Percentiles rank a stretch among this genome's conserved stretches.
These are phyloP conservation scores for Periglandula ipomoeae DNA, from an alignment of 2,329 filamentous ascomycete genomes.

Conservation along the genomic window DNA sequence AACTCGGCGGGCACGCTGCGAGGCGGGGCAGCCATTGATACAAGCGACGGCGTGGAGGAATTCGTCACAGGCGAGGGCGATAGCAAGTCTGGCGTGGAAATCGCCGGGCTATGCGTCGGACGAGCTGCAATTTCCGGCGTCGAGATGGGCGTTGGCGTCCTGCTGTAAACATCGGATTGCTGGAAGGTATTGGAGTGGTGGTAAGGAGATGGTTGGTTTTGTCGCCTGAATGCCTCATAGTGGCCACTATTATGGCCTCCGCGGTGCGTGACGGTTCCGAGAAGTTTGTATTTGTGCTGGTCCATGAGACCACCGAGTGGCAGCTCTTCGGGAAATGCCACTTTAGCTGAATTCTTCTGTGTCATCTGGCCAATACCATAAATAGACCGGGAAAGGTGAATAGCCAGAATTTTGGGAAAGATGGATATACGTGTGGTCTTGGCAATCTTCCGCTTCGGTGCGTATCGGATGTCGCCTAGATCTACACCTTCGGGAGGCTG, in stretches of 20 bases:
- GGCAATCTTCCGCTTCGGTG: slow-evolving; percentile 76
- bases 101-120: slow-evolving; percentile 30
- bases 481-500: slow-evolving; percentile 59
- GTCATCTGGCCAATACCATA: slow-evolving; percentile 71
- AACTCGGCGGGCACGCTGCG: slow-evolving; percentile 23
- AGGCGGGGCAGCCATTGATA: slow-evolving; percentile 20
- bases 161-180: slow-evolving; percentile 63
- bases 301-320: slow-evolving; percentile 71
- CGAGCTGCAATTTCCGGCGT: slow-evolving; percentile 36
- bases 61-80: slow-evolving; percentile 26
- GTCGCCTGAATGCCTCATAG: slow-evolving; percentile 90
- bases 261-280: slow-evolving; percentile 87
- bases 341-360: slow-evolving; percentile 90
- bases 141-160: slow-evolving; percentile 42
- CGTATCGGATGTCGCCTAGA: slow-evolving; percentile 64
- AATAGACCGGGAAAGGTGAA: slow-evolving; percentile 89
- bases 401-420: slow-evolving; percentile 83
- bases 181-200: slow-evolving; percentile 76
- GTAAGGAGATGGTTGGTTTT: slow-evolving; percentile 70
- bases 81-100: slow-evolving; percentile 39
- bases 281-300: slow-evolving; percentile 71
- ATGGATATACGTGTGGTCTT: slow-evolving; percentile 78
- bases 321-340: slow-evolving; percentile 81
- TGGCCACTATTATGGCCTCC: slow-evolving; percentile 94
- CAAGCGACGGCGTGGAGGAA: slow-evolving; percentile 29